A percentile compares a stretch with the other conserved stretches of the same genome.
phyloP scores from a whole-genome alignment of 768 basidiomycete genomes.

The Psilocybe cyanescens region DNA sequence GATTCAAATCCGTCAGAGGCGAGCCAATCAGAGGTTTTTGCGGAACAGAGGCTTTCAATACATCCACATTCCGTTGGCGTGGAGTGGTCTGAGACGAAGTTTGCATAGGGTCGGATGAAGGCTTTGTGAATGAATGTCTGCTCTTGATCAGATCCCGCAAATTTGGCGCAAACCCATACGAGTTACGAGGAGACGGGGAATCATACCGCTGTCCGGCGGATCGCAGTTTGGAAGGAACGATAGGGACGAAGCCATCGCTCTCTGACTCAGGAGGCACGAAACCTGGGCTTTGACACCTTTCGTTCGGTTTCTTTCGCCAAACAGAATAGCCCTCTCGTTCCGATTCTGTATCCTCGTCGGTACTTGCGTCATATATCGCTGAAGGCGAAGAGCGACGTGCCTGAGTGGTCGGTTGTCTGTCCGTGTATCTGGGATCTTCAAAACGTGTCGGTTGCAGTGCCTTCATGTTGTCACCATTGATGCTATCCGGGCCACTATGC shows the following conservation, averaged over 20 bases:
- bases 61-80: conserved; percentile 1
- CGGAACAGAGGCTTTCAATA: neutral
- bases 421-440: neutral
- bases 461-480: neutral
- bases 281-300: conserved; percentile 27
- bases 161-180: conserved; percentile 18
- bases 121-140: conserved; percentile 17
- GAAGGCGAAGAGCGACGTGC: conserved; percentile 6
- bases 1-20: neutral
- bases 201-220: conserved; percentile 14
- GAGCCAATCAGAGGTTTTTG: neutral
- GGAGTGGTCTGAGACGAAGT: neutral
- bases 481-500: neutral
- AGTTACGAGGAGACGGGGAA: conserved; percentile 9
- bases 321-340: conserved; percentile 25
- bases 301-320: conserved; percentile 14
- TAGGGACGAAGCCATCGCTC: conserved; percentile 14
- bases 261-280: conserved; percentile 17
- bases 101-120: neutral
- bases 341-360: conserved; percentile 20
- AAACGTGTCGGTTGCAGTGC: neutral
- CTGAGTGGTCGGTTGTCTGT: neutral
- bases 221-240: conserved; percentile 15
- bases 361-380: neutral
- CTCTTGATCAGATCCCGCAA: conserved; percentile 27